Base-by-base conservation (phyloP, 495 filamentous ascomycete genomes). In the Tricharina praecox region DNA sequence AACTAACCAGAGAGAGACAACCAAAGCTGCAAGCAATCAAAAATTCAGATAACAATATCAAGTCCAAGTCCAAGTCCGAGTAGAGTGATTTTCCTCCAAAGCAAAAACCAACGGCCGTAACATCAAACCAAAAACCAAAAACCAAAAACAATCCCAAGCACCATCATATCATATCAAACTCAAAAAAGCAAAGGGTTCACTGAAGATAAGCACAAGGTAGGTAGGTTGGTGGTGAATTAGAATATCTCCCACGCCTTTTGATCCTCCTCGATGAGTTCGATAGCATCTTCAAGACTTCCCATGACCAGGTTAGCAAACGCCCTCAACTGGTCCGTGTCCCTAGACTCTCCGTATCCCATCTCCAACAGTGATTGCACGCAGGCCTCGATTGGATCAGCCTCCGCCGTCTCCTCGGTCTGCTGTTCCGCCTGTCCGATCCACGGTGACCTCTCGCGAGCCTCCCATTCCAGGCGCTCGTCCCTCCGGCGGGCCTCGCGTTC, bases 331-430 rank as follows among this genome's bases (percentile, higher is more conserved):
- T 18, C 34, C 5, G 10, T 28, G 23, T 34, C 11, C n/a, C n/a
- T n/a, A 13, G 24, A 8, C 15, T 60, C 62, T n/a, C 66, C 68
- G 50, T 71, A 76, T 0, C 73, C 73, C 50, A 76, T 60, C 8
- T 63, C 61, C 4, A 64, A 35, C 23, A 76, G 64, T 3, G 63
- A 60, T 3, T 64, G 59, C 30, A 75, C 62, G 50, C 73, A 76
- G n/a, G n/a, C n/a, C n/a, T n/a, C n/a, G n/a, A n/a, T n/a, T n/a
- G n/a, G n/a, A n/a, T n/a, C n/a, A n/a, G n/a, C n/a, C n/a, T n/a
- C n/a, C n/a, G n/a, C n/a, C n/a, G n/a, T n/a, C n/a, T n/a, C n/a
- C n/a, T n/a, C n/a, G n/a, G n/a, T n/a, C n/a, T n/a, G n/a, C n/a
- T n/a, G n/a, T n/a, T n/a, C n/a, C n/a, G n/a, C n/a, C n/a, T n/a